Evolutionary conservation across 768 basidiomycete species (phyloP), one percentile per base, ranked within the genome.

Genomic region (Calocera viscosa): DNA sequence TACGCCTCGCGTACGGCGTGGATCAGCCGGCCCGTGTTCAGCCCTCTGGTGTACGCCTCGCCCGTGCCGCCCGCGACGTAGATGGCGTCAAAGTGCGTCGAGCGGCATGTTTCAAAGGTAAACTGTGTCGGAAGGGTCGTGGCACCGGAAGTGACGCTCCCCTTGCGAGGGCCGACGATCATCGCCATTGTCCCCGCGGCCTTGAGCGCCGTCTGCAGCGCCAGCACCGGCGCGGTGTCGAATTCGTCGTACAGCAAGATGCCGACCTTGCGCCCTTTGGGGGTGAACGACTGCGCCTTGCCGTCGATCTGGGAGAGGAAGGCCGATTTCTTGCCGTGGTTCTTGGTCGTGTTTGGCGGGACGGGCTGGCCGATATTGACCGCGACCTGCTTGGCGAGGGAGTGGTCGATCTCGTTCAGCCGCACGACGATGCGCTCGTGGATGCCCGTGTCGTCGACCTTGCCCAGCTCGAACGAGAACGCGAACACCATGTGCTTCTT

Each of bases 1-100:
- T 89, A 94, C 1, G 90, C 86, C 76, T 94, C 91, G 49, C 89
- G 82, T 1, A 89, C 82, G 81, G 87, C 91, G 73, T 94, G 90
- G n/a, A 91, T 77, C 8, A 81, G 81, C 22, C 91, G 82, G 2
- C 91, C 93, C 63, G 82, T 83, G 70, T 80, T 79, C 8, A 92
- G 80, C 33, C 79, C 73, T 72, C 83, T 81, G n/a, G 78, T 81
- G 73, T 86, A 85, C 35, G 79, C 77, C 10, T 77, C 77, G 1
- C 71, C 73, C 40, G 73, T 67, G 7, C 91, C 91, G 22, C 87
- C 86, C 12, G 90, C 85, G 71, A 94, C 84, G 71, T 89, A 81
- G 69, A 94, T 69, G 0, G 90, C 89, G 73, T 94, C 93, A 72
- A 90, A 95, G 74, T 88, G 72, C 0, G 90, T 94, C 38, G 89